Evolutionary conservation across 2,329 filamentous ascomycete species (phyloP), one percentile per base, ranked within the genome.

Genomic region (Diaporthe australafricana): DNA sequence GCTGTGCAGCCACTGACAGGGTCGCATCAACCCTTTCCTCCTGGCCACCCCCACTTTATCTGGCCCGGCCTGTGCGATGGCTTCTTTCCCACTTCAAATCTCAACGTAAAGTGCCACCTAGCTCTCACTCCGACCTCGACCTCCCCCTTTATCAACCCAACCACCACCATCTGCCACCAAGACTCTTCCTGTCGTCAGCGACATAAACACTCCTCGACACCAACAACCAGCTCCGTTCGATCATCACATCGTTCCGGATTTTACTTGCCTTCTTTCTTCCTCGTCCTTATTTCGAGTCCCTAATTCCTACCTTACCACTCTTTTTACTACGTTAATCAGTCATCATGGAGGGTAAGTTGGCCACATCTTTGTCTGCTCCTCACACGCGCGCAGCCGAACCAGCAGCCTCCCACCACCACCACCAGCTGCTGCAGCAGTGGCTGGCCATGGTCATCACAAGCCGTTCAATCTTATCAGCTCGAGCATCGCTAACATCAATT

Each of bases 281-380:
- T 72, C 71, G 50, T 73, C 75, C 70, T 72, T 75, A 77, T 75
- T 72, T 76, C 75, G 76, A 79, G 47, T 50, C 32, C 68, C 77
- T 73, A 77, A 63, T 80, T 80, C 77, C 72, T 73, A 76, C 75
- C 70, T 70, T 68, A 60, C 52, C 70, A 74, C 72, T 73, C 53
- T 65, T 72, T 66, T 67, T 71, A 73, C 80, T 79, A 81, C 80
- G 76, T n/a, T 82, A 85, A 87, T 84, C 84, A 81, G 82, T 83
- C 85, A 86, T 82, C 82, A 89, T 89, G 87, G 87, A 87, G 84
- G 85, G 85, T 87, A 86, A 78, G 84, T 82, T 75, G 75, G 75
- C 70, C 73, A 77, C 77, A 77, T 74, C 77, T 78, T 76, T 78
- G 75, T 76, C 77, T 74, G 74, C 76, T 76, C 72, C 74, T 75